Conservation (phyloP, 352 stramenopile species). For the Pseudoperonospora humuli region DNA sequence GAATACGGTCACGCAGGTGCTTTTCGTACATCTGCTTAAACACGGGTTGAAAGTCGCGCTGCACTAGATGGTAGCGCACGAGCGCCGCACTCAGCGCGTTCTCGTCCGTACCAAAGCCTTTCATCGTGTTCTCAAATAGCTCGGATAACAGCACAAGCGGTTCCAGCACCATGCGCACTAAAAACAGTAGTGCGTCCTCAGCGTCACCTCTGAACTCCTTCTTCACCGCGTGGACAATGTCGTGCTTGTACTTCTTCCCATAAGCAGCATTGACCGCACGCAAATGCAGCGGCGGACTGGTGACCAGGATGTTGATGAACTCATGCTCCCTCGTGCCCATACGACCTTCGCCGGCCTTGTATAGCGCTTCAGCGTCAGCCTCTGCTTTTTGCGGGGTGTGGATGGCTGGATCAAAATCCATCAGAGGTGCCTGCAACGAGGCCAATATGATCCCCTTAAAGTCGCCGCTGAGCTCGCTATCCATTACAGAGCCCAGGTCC, state of each 20-base stretch:
- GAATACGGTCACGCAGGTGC: slow-evolving; percentile 76
- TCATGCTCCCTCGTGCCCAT: slow-evolving; percentile 63
- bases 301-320: slow-evolving; percentile 49
- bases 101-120: slow-evolving; percentile 67
- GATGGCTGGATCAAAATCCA: slow-evolving; percentile 49
- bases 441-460: slow-evolving; percentile 69
- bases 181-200: slow-evolving; percentile 54
- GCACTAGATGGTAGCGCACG: slow-evolving; percentile 77
- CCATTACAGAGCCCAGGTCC: slow-evolving; percentile 49
- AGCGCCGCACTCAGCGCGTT: slow-evolving; percentile 50
- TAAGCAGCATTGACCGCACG: slow-evolving; percentile 50
- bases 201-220: slow-evolving; percentile 58
- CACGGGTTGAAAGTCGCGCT: slow-evolving; percentile 69
- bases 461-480: slow-evolving; percentile 63
- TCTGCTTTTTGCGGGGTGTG: slow-evolving; percentile 62
- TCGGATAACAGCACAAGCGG: slow-evolving; percentile 53
- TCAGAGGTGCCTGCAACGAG: slow-evolving; percentile 44
- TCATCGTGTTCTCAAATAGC: slow-evolving; percentile 64
- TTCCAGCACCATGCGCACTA: slow-evolving; percentile 57
- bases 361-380: slow-evolving; percentile 50
- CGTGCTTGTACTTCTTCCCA: slow-evolving; percentile 62
- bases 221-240: slow-evolving; percentile 48
- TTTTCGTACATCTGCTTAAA: slow-evolving; percentile 81
- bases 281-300: slow-evolving; percentile 53
- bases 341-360: slow-evolving; percentile 61